These are phyloP conservation scores for Coriolopsis trogii DNA, from an alignment of 1,284 basidiomycete genomes.

Conservation along the genomic window DNA sequence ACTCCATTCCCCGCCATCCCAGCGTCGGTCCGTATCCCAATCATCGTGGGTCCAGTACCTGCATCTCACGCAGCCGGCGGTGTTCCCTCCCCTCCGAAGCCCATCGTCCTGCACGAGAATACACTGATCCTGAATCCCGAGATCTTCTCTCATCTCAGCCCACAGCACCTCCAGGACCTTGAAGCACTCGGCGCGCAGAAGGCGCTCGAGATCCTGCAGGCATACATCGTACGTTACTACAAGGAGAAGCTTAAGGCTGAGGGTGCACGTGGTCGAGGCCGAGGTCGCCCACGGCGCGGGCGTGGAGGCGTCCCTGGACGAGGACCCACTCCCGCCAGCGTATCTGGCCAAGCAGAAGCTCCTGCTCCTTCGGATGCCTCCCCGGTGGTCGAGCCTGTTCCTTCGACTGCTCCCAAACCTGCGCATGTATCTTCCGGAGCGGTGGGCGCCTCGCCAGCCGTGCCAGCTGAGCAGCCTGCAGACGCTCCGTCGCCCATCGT, in stretches of 20 bases:
- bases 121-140: conserved; percentile 83
- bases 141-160: conserved; percentile 80
- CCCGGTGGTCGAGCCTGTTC: conserved; percentile 43
- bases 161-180: conserved; percentile 74
- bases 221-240: conserved; percentile 82
- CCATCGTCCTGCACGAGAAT: conserved; percentile 84
- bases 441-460: too few relatives aligned
- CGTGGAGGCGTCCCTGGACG: conserved; percentile 40
- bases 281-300: conserved; percentile 40
- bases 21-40: conserved; percentile 53
- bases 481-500: conserved; percentile 43
- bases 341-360: conserved; percentile 12
- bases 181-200: conserved; percentile 83
- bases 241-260: conserved; percentile 72
- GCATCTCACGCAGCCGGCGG: conserved; percentile 33
- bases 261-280: conserved; percentile 46
- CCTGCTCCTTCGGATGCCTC: conserved; percentile 37
- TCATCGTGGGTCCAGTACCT: conserved; percentile 62
- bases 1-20: conserved; percentile 35
- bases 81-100: conserved; percentile 51
- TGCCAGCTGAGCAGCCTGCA: conserved; percentile 33
- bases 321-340: conserved; percentile 18
- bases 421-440: too few relatives aligned
- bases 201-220: conserved; percentile 81
- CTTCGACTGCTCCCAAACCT: conserved; percentile 29